Conservation (phyloP, 257 asterid genomes). For the Solanum dulcamara region DNA sequence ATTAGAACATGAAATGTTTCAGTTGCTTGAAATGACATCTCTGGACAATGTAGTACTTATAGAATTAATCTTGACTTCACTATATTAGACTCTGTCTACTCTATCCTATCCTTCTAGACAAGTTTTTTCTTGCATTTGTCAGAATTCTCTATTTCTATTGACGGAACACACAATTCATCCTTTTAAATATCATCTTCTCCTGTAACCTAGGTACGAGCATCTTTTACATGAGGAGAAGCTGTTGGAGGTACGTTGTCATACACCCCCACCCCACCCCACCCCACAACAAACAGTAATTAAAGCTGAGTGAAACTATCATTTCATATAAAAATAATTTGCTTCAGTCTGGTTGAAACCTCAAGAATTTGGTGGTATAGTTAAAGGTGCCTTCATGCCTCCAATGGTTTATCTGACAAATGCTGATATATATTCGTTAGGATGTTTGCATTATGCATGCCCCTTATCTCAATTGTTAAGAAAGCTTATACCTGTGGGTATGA, state of each 20-base stretch:
- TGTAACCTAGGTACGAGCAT: slow-evolving; percentile 56
- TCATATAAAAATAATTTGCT: not conserved
- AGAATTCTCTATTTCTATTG: not conserved
- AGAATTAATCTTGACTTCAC: not conserved
- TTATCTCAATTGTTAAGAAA: not conserved
- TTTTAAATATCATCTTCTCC: not conserved
- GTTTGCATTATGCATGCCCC: not conserved
- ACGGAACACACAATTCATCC: not conserved
- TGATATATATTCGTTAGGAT: not conserved
- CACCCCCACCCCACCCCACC: not conserved
- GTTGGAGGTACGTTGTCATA: slow-evolving; percentile 51
- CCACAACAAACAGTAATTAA: not conserved
- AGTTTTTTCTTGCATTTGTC: not conserved
- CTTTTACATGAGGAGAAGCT: slow-evolving; percentile 79
- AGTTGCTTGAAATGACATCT: not conserved
- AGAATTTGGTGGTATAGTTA: not conserved
- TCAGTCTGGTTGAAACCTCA: not conserved
- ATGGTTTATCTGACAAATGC: not conserved
- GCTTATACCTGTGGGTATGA: not conserved
- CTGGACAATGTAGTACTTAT: not conserved
- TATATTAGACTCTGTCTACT: not conserved
- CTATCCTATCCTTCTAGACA: not conserved
- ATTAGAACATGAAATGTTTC: not conserved
- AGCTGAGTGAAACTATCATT: not conserved
- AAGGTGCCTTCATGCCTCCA: not conserved